phyloP scores from a whole-genome alignment of 1,284 basidiomycete genomes.

The Melanopsichium pennsylvanicum region DNA sequence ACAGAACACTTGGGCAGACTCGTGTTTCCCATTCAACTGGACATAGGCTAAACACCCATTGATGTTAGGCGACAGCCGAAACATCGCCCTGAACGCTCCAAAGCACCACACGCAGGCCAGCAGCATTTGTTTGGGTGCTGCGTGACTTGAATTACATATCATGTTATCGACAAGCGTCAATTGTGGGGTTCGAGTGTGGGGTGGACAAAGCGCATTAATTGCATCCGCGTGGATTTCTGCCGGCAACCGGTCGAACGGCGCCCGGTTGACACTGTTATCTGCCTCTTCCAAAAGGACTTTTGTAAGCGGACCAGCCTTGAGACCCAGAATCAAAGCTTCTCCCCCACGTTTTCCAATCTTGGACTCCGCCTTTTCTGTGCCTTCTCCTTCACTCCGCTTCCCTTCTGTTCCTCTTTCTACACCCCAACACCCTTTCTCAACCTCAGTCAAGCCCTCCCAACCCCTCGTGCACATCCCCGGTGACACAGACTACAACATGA shows the following conservation, averaged over 20 bases:
- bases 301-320: not conserved
- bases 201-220: constrained; percentile 16
- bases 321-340: not conserved
- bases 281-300: not conserved
- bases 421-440: not conserved
- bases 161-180: not conserved
- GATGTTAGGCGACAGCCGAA: too few relatives aligned
- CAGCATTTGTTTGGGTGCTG: too few relatives aligned
- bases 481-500: constrained; percentile 11
- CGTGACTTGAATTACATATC: too few relatives aligned
- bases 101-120: too few relatives aligned
- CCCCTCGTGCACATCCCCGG: constrained; percentile 36
- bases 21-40: too few relatives aligned
- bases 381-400: not conserved
- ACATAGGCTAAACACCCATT: too few relatives aligned
- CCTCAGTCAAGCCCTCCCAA: not conserved
- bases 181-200: not conserved
- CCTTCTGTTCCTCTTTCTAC: not conserved
- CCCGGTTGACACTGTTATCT: constrained; percentile 8
- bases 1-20: too few relatives aligned
- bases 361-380: constrained; percentile 17
- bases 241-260: constrained; percentile 10
- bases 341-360: too few relatives aligned
- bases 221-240: constrained; percentile 8
- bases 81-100: too few relatives aligned